Evolutionary conservation across 1,284 basidiomycete genomes (phyloP), one percentile per base, ranked within the genome.

Genomic region (Jaminaea rosea): DNA sequence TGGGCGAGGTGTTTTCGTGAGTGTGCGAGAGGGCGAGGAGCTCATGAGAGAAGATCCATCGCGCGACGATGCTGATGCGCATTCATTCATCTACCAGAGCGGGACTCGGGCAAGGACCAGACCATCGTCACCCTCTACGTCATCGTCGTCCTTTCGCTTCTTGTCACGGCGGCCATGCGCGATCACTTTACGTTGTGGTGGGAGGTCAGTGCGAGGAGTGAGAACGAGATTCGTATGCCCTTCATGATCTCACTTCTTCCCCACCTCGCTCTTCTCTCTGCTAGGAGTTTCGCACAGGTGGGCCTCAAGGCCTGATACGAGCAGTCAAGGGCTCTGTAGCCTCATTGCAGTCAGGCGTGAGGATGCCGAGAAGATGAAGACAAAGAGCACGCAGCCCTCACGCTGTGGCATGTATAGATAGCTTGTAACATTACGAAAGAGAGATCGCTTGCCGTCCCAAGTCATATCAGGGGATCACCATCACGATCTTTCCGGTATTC

Each of bases 401-500:
- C n/a, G n/a, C n/a, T n/a, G n/a, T n/a, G n/a, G n/a, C n/a, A n/a
- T n/a, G n/a, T n/a, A n/a, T n/a, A n/a, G n/a, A n/a, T n/a, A n/a
- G n/a, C n/a, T n/a, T n/a, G n/a, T n/a, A n/a, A n/a, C n/a, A n/a
- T n/a, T n/a, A n/a, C n/a, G n/a, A n/a, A n/a, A n/a, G n/a, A n/a
- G n/a, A n/a, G n/a, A n/a, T n/a, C n/a, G n/a, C n/a, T n/a, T n/a
- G n/a, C n/a, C n/a, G n/a, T n/a, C n/a, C n/a, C n/a, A n/a, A n/a
- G n/a, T n/a, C 34, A 10, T n/a, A 3, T 36, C 34, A 36, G 4
- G 34, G 10, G 34, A 42, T 42, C 4, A 11, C 39, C 31, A 53
- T 24, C 13, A 53, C 34, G 27, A 53, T 79, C 75, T 81, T 81
- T 19, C 80, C 80, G 29, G 76, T 77, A 60, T 81, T 94, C 70